Base-by-base conservation (phyloP, 1,284 basidiomycete genomes). In the Ganoderma boninense region DNA sequence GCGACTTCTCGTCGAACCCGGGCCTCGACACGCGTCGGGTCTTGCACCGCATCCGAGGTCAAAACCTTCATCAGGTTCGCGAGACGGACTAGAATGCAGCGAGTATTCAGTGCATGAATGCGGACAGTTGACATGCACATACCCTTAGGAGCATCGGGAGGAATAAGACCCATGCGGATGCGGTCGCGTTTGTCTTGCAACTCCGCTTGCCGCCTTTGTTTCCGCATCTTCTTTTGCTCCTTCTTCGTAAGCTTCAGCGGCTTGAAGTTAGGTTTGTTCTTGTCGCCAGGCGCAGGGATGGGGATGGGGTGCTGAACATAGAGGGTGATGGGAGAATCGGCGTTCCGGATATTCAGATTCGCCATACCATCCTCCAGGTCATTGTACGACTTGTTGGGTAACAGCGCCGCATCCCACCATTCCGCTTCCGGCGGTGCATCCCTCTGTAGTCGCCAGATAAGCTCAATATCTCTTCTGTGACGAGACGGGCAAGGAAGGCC, bases 221-320 rank as follows among this genome's bases (percentile, higher is more conserved):
- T 93, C 71, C 97, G 85, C 91, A 98, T 93, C 87, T 99, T 99
- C 90, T 97, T 98, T 87, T 95, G 92, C 81, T 99, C 97, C 89
- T 94, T 96, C 83, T 92, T 94, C 6, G 97, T 98, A 75, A 98
- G 82, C 88, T 95, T 97, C 72, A 98, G 82, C 1, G 95, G 93
- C 77, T 97, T 95, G 64, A 95, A 82, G 20, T 85, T 86, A 6
- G 89, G 86, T 76, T 92, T 90, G 79, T 91, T 91, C 83, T 95
- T 95, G 75, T 97, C 97, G 13, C 89, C 90, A 5, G 96, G 96
- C 1, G 95, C 94, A 49, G 95, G 95, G 69, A 99, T 97, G 3
- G 96, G 96, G 70, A 99, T 99, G 8, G 97, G 98, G 80, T 99
- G 97, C 80, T 99, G 97, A 62, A 99, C 89, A 78, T 98, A 97